These are phyloP conservation scores for Rhexocercosporidium sp. DNA, from an alignment of 2,329 filamentous ascomycete species.

Conservation along the genomic window DNA sequence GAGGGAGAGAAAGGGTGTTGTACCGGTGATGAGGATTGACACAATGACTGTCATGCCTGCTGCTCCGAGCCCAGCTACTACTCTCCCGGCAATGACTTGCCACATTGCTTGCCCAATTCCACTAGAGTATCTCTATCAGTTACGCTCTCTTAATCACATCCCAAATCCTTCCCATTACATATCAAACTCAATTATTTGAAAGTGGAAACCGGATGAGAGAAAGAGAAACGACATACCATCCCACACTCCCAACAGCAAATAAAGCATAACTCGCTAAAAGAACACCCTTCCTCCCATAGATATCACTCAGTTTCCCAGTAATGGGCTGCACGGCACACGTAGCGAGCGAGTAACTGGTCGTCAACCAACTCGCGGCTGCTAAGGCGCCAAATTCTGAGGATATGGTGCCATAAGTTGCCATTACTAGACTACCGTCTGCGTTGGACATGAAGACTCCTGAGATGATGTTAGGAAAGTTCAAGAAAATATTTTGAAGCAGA, in stretches of 20 bases:
- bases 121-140: slow-evolving; percentile 42
- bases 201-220: neutral
- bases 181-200: neutral
- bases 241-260: slow-evolving; percentile 50
- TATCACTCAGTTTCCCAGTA: slow-evolving; percentile 62
- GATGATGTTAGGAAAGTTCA: neutral
- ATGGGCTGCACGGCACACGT: slow-evolving; percentile 58
- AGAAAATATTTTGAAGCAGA: no score
- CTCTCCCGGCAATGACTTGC: slow-evolving; percentile 56
- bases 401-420: slow-evolving; percentile 68
- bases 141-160: neutral
- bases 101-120: slow-evolving; percentile 53
- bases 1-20: slow-evolving; percentile 33
- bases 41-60: slow-evolving; percentile 57
- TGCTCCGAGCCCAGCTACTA: slow-evolving; percentile 57
- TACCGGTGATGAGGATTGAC: slow-evolving; percentile 54
- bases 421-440: slow-evolving; percentile 66
- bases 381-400: slow-evolving; percentile 64
- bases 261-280: slow-evolving; percentile 55
- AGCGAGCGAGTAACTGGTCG: slow-evolving; percentile 57
- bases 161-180: no score
- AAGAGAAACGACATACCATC: slow-evolving; percentile 46
- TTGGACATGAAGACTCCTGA: slow-evolving; percentile 68
- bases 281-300: slow-evolving; percentile 59
- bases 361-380: slow-evolving; percentile 62